Evolutionary conservation across 192 early-diverging fungal genomes (phyloP).

Genomic region (Coemansia sp.): DNA sequence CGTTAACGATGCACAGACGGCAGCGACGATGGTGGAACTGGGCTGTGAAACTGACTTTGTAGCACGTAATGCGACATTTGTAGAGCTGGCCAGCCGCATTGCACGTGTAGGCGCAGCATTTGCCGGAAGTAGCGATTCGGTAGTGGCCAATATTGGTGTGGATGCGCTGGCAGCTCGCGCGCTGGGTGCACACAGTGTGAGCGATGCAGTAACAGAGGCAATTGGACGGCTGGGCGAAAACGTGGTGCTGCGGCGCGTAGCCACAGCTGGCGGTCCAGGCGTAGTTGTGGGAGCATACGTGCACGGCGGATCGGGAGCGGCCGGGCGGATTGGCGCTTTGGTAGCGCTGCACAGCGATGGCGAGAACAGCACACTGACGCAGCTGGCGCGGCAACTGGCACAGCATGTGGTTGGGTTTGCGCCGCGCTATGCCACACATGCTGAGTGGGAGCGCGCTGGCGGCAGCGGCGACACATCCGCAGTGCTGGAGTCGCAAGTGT

Average conservation of each 20-base stretch:
- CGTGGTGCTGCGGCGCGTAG: slow-evolving; percentile 72
- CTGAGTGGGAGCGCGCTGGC: slow-evolving; percentile 51
- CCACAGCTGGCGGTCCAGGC: slow-evolving; percentile 20
- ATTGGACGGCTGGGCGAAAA: slow-evolving; percentile 92
- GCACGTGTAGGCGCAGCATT: slow-evolving; percentile 16
- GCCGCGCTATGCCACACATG: slow-evolving; percentile 56
- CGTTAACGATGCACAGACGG: slow-evolving; percentile 39
- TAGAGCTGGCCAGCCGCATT: slow-evolving; percentile 59
- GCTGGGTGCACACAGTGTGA: slow-evolving; percentile 49
- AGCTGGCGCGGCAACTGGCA: slow-evolving; percentile 70
- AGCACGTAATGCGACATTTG: slow-evolving; percentile 77
- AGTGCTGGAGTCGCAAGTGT: slow-evolving; percentile 71
- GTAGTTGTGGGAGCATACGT: slow-evolving; percentile 65
- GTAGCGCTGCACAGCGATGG: slow-evolving; percentile 58
- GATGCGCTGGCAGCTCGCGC: slow-evolving; percentile 6
- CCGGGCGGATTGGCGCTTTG: slow-evolving; percentile 81
- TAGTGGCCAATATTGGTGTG: slow-evolving; percentile 9
- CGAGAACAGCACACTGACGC: slow-evolving; percentile 44
- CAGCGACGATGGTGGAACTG: slow-evolving; percentile 70
- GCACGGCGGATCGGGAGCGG: slow-evolving; percentile 58
- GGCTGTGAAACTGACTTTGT: slow-evolving; percentile 97
- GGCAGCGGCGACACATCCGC: slow-evolving; percentile 23
- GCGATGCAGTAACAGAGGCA: slow-evolving; percentile 66
- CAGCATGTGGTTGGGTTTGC: slow-evolving; percentile 86
- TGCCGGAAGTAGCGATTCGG: background rate